These are phyloP conservation scores for Chytridium lagenaria DNA, from an alignment of 371 early-diverging fungal genomes.

Conservation along the genomic window DNA sequence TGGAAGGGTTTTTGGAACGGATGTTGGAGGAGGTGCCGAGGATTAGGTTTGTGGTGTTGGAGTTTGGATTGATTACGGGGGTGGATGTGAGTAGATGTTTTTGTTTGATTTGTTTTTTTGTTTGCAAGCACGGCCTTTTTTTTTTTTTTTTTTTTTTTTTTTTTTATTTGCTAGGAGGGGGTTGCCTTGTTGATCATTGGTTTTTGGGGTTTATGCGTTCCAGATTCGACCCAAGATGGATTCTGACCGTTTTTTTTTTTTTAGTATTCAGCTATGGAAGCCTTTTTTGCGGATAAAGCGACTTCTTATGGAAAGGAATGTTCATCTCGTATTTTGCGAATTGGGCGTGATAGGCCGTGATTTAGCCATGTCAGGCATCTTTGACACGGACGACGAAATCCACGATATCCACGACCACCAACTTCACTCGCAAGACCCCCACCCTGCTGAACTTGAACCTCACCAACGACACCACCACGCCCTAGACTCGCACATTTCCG, in stretches of 20 bases:
- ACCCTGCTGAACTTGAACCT: background rate
- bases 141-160: no score
- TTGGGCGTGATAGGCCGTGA: conserved; percentile 70
- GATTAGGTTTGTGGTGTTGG: conserved; percentile 85
- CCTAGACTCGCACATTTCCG: background rate
- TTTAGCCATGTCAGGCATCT: conserved; percentile 77
- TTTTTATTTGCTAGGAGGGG: no score
- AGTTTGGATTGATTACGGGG: conserved; percentile 86
- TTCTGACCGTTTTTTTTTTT: background rate
- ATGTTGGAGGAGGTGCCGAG: conserved; percentile 55
- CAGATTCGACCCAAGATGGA: no score
- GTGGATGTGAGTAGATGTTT: conserved; percentile 65
- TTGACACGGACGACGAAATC: conserved; percentile 47
- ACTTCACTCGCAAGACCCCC: no score
- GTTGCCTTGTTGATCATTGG: no score
- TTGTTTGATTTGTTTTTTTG: background rate
- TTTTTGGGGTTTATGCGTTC: no score
- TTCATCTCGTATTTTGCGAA: conserved; percentile 88
- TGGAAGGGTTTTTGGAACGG: conserved; percentile 78
- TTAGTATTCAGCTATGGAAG: conserved; percentile 88
- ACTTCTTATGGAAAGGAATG: conserved; percentile 67
- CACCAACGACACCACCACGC: background rate
- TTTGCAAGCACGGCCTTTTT: no score
- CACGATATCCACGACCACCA: background rate
- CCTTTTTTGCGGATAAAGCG: conserved; percentile 88